Evolutionary conservation across 805 yeast species (phyloP).

Genomic region (Lachancea waltii): DNA sequence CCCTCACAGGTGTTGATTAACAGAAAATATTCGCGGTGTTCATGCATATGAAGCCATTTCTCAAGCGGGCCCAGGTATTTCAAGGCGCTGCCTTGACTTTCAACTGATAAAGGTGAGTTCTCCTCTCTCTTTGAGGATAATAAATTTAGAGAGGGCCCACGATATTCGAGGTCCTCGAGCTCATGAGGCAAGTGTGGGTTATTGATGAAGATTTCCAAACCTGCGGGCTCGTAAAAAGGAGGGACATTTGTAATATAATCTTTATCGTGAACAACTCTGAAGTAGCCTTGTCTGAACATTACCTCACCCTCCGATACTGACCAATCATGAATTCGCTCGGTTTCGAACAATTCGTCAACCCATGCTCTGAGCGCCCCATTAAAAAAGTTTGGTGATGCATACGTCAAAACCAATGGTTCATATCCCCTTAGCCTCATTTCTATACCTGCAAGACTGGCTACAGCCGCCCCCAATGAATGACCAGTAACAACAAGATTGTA

Average conservation of each 20-base stretch:
- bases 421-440: constrained; percentile 52
- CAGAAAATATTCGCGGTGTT: constrained; percentile 36
- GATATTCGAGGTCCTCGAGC: constrained; percentile 22
- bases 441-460: constrained; percentile 55
- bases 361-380: constrained; percentile 44
- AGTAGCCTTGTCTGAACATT: constrained; percentile 34
- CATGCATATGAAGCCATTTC: constrained; percentile 30
- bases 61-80: constrained; percentile 7
- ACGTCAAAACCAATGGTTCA: constrained; percentile 49
- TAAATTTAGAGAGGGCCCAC: constrained; percentile 15
- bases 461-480: constrained; percentile 74
- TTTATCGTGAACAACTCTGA: constrained; percentile 50
- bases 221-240: constrained; percentile 45
- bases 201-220: constrained; percentile 43
- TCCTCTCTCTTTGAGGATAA: constrained; percentile 4
- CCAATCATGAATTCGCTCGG: constrained; percentile 27
- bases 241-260: constrained; percentile 60
- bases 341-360: constrained; percentile 45
- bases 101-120: background rate
- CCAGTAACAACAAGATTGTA: constrained; percentile 55
- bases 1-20: constrained; percentile 31
- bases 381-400: constrained; percentile 63
- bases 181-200: constrained; percentile 33
- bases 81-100: constrained; percentile 5
- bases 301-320: constrained; percentile 25